Evolutionary conservation across 1,139 yeast genomes (phyloP).

Genomic region (Schizosaccharomyces versatilis): DNA sequence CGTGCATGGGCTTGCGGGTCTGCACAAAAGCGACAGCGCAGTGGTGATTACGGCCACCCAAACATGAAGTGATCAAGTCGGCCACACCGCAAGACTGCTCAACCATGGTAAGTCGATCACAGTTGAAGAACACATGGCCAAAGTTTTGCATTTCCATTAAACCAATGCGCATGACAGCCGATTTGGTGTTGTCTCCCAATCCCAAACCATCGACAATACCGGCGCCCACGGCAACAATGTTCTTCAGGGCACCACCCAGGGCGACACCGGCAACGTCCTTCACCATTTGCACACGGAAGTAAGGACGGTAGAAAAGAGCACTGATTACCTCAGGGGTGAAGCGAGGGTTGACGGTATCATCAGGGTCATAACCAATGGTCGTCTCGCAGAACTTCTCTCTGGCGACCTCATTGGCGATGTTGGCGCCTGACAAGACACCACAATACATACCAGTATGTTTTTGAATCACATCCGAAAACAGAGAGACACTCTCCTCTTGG

Average conservation of each 20-base stretch:
- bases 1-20: conserved; percentile 29
- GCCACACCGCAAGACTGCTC: conserved; percentile 93
- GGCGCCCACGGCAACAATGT: conserved; percentile 78
- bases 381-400: conserved; percentile 85
- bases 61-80: conserved; percentile 83
- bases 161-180: conserved; percentile 89
- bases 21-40: conserved; percentile 36
- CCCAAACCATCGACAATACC: conserved; percentile 91
- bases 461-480: conserved; percentile 53
- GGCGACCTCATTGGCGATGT: conserved; percentile 87
- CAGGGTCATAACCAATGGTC: conserved; percentile 66
- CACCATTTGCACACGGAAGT: conserved; percentile 79
- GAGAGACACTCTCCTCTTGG: conserved; percentile 52
- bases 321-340: conserved; percentile 19
- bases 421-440: conserved; percentile 89
- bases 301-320: conserved; percentile 75
- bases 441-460: conserved; percentile 64
- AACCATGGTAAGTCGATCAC: conserved; percentile 57
- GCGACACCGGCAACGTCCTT: conserved; percentile 86
- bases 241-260: conserved; percentile 84
- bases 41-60: conserved; percentile 85
- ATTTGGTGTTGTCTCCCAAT: conserved; percentile 95
- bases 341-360: conserved; percentile 25
- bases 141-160: conserved; percentile 59
- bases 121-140: conserved; percentile 48